Evolutionary conservation across 805 yeast genomes (phyloP).

Genomic region (Huiozyma naganishii): DNA sequence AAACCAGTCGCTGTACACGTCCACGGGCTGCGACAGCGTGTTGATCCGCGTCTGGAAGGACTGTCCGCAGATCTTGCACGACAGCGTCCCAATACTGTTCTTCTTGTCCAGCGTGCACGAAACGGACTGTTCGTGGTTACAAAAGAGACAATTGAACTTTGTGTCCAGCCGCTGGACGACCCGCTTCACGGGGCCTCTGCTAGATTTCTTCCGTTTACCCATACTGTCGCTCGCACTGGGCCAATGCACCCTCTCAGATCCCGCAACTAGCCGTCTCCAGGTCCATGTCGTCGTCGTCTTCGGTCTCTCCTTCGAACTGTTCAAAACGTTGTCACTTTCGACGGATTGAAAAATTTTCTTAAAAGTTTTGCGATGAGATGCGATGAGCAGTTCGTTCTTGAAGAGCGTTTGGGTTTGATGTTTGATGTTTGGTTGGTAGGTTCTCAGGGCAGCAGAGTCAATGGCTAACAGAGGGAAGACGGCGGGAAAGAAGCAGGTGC

Average conservation of each 20-base stretch:
- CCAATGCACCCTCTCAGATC: no score
- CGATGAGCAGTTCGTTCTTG: no score
- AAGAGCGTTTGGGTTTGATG: no score
- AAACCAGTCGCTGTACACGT: conserved; percentile 93
- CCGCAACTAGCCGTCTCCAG: no score
- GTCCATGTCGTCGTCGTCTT: background rate
- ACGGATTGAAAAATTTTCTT: background rate
- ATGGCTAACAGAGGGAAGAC: no score
- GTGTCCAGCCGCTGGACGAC: conserved; percentile 72
- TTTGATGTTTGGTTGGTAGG: no score
- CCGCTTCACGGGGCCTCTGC: conserved; percentile 71
- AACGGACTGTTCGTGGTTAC: conserved; percentile 91
- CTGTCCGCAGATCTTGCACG: conserved; percentile 92
- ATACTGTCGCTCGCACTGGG: conserved; percentile 5
- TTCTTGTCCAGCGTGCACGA: conserved; percentile 82
- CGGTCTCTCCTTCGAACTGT: background rate
- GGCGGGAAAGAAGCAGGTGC: no score
- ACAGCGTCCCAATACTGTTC: conserved; percentile 68
- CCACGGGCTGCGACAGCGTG: conserved; percentile 73
- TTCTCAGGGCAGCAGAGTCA: no score
- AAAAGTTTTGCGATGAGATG: no score
- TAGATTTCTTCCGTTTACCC: conserved; percentile 80
- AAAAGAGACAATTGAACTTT: conserved; percentile 81
- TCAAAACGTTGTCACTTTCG: background rate
- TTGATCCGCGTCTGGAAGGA: conserved; percentile 82